A percentile compares a stretch with the other conserved stretches of the same genome.
Conservation (phyloP, 2,329 filamentous ascomycete species). For the Apiospora phragmitis region DNA sequence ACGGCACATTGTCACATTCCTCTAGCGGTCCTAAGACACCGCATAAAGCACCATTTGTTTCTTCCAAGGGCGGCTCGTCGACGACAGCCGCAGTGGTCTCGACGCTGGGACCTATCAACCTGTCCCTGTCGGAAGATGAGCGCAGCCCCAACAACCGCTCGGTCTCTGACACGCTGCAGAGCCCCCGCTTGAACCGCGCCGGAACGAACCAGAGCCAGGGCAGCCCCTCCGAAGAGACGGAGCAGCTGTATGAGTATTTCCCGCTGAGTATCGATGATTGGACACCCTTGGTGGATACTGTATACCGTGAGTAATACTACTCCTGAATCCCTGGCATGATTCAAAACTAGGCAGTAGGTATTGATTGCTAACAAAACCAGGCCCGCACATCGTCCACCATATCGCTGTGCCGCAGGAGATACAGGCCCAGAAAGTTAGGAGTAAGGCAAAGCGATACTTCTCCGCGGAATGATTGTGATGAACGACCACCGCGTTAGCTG, state of each 20-base stretch:
- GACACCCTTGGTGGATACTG: slow-evolving; percentile 29
- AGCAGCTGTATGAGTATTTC: slow-evolving; percentile 93
- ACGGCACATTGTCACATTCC: neutral
- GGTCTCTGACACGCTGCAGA: slow-evolving; percentile 46
- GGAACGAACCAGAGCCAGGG: slow-evolving; percentile 43
- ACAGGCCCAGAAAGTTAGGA: slow-evolving; percentile 66
- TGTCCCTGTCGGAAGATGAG: slow-evolving; percentile 63
- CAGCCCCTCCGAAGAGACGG: slow-evolving; percentile 73
- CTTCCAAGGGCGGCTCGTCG: slow-evolving; percentile 20
- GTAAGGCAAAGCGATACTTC: slow-evolving; percentile 72
- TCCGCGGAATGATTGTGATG: slow-evolving; percentile 53
- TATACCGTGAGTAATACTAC: slow-evolving; percentile 62
- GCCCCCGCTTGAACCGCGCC: slow-evolving; percentile 41
- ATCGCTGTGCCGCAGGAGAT: slow-evolving; percentile 70
- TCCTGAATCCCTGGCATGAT: neutral
- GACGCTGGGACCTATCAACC: slow-evolving; percentile 42
- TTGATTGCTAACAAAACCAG: neutral
- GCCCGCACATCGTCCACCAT: slow-evolving; percentile 89
- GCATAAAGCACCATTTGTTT: slow-evolving; percentile 11
- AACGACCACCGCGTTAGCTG: neutral
- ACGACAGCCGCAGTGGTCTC: slow-evolving; percentile 20
- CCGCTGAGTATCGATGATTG: slow-evolving; percentile 88
- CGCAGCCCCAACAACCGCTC: slow-evolving; percentile 54
- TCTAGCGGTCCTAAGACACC: slow-evolving; percentile 19
- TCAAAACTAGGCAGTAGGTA: slow-evolving; percentile 68